Base-by-base conservation (phyloP, 441 rosid species). In the Hura crepitans region DNA sequence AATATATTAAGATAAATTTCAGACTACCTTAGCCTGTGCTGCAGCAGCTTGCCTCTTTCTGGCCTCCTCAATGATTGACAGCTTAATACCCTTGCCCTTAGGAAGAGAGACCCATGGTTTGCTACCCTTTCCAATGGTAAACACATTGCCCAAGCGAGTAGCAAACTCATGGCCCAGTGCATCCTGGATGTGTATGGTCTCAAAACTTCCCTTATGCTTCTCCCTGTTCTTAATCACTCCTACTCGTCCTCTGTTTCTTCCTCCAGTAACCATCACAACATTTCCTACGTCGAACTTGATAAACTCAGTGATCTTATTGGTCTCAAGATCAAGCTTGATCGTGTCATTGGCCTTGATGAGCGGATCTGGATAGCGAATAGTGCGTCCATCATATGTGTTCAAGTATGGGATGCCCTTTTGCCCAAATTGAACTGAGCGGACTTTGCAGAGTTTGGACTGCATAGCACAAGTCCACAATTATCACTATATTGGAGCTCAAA, bases 71-170 rank as follows among this genome's bases (percentile, higher is more conserved):
- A 85, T 86, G 80, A 89, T 79, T 28, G 89, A 77, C 68, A 86
- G 77, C 82, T 87, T 85, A 66, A 87, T 86, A 80, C 96, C 91
- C 80, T 83, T 89, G 49, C 96, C 91, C 79, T 85, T 87, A 4
- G 91, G 93, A 77, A 87, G 91, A n/a, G 93, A 87, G 1, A 87
- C 87, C 91, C 96, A 89, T 2, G 93, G 96, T 72, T 87, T 89
- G 18, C 84, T 78, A 27, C 93, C 91, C 75, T 89, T 87, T 0
- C 93, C 96, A 0, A 89, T 80, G 10, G 91, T 89, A 76, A 81
- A 89, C 57, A 89, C 96, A 71, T 89, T 87, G 58, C 89, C 90
- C 42, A 88, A 67, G 50, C 96, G 87, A 23, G 96, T 90, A 1
- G 91, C 96, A 65, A 87, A 87, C 74, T 89, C 92, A 9, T 87